These are phyloP conservation scores for Entomortierella parvispora DNA, from an alignment of 192 early-diverging fungal genomes.

Conservation along the genomic window DNA sequence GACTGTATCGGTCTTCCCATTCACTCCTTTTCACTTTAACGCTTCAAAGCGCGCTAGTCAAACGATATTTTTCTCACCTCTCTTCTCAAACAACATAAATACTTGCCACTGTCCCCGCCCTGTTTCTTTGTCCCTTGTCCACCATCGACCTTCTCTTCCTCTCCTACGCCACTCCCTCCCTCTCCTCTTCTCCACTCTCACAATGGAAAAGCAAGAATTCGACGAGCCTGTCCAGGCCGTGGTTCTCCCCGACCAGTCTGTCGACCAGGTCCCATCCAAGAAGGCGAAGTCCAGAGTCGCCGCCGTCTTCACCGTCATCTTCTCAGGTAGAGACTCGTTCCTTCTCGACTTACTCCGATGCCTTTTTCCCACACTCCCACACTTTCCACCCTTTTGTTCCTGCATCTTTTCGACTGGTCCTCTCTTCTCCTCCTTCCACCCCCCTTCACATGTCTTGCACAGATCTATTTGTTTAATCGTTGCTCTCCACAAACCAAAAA, in stretches of 20 bases:
- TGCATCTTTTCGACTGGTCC: background rate
- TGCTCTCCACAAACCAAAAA: background rate
- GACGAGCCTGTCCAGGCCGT: slow-evolving; percentile 14
- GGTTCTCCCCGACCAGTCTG: slow-evolving; percentile 13
- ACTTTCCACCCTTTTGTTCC: no score
- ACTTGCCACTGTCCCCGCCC: slow-evolving; percentile 1
- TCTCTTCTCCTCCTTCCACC: no score
- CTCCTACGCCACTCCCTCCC: background rate
- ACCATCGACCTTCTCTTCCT: background rate
- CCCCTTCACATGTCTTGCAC: no score
- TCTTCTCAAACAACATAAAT: background rate
- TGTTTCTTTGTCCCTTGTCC: slow-evolving; percentile 1
- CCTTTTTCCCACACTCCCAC: no score
- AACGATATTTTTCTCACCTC: no score
- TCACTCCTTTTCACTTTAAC: no score
- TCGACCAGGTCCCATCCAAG: background rate
- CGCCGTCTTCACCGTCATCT: slow-evolving; percentile 46
- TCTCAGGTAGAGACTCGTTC: slow-evolving; percentile 19
- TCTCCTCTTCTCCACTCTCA: background rate
- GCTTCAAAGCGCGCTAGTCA: no score
- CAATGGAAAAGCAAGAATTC: slow-evolving; percentile 11
- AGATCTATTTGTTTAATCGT: background rate
- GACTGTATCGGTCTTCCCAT: no score
- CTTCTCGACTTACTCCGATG: background rate
- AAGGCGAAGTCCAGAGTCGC: slow-evolving; percentile 13